Conservation (phyloP, 140 eudicot genomes). For the Bidens hawaiensis region DNA sequence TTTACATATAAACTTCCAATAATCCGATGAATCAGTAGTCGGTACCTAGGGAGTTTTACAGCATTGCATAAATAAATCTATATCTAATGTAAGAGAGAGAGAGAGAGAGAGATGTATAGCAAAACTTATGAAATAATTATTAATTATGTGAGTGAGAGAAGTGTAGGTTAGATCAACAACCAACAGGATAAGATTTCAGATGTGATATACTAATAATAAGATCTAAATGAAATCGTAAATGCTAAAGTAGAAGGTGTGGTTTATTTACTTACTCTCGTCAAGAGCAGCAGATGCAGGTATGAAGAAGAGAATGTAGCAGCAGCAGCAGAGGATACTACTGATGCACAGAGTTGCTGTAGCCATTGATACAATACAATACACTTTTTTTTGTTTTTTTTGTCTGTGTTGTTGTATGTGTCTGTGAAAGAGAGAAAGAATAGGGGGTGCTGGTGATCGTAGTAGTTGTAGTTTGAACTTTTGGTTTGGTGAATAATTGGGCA, state of each 20-base stretch:
- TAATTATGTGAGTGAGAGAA: too few relatives aligned
- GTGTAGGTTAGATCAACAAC: not conserved
- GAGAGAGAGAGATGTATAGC: not conserved
- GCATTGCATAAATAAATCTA: too few relatives aligned
- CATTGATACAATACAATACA: constrained; percentile 17
- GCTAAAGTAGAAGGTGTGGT: not conserved
- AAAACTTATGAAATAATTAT: not conserved
- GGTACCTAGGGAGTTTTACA: too few relatives aligned
- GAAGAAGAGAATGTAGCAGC: constrained; percentile 20
- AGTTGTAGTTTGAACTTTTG: too few relatives aligned
- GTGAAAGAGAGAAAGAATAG: not conserved
- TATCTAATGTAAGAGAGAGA: too few relatives aligned
- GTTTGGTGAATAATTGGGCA: too few relatives aligned
- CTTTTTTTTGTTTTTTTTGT: too few relatives aligned
- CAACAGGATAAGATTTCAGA: not conserved
- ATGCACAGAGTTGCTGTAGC: constrained; percentile 12
- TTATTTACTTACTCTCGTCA: constrained; percentile 24
- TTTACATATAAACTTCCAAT: too few relatives aligned
- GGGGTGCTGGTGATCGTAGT: too few relatives aligned
- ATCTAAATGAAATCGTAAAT: constrained; percentile 9
- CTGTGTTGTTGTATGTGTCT: not conserved
- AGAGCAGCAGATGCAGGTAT: constrained; percentile 16
- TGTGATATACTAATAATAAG: not conserved
- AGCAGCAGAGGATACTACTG: constrained; percentile 12
- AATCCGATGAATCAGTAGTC: too few relatives aligned